phyloP scores from a whole-genome alignment of 1,284 basidiomycete genomes.

The Ustilago trichophora region DNA sequence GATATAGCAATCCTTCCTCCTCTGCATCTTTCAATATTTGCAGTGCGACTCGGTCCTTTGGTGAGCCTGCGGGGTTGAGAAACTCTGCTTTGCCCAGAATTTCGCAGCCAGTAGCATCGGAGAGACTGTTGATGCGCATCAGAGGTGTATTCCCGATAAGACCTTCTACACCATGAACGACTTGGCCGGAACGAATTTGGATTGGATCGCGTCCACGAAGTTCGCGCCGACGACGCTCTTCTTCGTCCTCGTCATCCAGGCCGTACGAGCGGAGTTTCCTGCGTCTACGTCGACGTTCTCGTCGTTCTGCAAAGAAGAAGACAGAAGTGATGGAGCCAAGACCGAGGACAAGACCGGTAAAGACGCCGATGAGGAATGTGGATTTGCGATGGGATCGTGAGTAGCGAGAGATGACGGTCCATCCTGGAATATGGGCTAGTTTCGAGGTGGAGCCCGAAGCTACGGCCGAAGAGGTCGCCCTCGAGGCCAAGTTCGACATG shows the following conservation, averaged over 20 bases:
- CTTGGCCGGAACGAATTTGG: conserved; percentile 42
- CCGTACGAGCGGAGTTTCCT: conserved; percentile 29
- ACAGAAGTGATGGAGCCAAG: conserved; percentile 56
- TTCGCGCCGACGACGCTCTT: conserved; percentile 31
- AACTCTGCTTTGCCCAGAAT: conserved; percentile 98
- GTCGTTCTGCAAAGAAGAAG: conserved; percentile 47
- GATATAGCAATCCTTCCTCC: conserved; percentile 79
- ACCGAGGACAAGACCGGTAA: conserved; percentile 54
- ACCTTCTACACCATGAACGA: conserved; percentile 57
- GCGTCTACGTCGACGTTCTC: conserved; percentile 38
- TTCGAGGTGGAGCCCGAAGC: conserved; percentile 19
- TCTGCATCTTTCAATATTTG: conserved; percentile 85
- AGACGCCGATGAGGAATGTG: conserved; percentile 56
- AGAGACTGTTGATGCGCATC: conserved; percentile 88
- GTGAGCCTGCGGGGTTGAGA: conserved; percentile 94
- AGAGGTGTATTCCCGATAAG: conserved; percentile 83
- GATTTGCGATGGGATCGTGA: conserved; percentile 42
- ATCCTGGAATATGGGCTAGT: conserved; percentile 37
- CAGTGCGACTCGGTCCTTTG: conserved; percentile 95
- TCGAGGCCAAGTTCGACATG: conserved; percentile 18
- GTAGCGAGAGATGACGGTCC: conserved; percentile 31
- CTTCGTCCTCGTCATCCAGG: conserved; percentile 39
- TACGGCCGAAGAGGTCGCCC: conserved; percentile 5
- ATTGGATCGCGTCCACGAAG: conserved; percentile 33
- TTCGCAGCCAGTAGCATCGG: conserved; percentile 88